Base-by-base conservation (phyloP, 129 eudicot genomes). In the Flaveria bidentis region DNA sequence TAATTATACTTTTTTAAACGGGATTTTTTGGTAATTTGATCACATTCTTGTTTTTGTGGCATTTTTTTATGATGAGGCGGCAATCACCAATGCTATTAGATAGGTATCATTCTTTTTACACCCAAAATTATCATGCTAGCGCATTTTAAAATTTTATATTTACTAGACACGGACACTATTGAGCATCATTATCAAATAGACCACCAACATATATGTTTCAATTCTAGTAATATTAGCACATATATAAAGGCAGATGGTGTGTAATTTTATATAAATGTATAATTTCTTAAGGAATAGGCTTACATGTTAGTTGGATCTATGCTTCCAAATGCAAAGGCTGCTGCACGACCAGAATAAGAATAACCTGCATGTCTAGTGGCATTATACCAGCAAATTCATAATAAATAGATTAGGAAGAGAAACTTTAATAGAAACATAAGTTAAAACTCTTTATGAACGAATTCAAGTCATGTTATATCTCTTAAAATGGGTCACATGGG, bases 341-440 rank as follows among this genome's bases (percentile, higher is more conserved):
- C 98, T 63, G 98, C 98, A 76, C 93, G 96, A 18, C 98, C 98
- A 33, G 98, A 93, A 87, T 93, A 93, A 17, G 98, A 93, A 77
- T 93, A 93, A 71, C 98, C 98, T 84, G 98, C 98, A 87, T 93
- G 98, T 80, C 98, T 93, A 74, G 81, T 76, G 82, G 82, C 63
- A 71, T 57, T 61, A 73, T 49, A 75, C 78, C 85, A 85, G 76
- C 72, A 78, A 63, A 55, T 47, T 2, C 17, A 49, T 25, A 30
- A 69, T 36, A 57, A 64, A 47, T 41, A 30, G 33, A 36, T 36
- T 36, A 36, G 41, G 7, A 36, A 36, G 41, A 36, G 41, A 36
- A 36, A 36, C 39, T 50, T 53, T 53, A 53, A n/a, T 53, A 53
- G 60, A 53, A 53, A 53, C 2, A 0, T 9, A 15, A 17, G 47